phyloP scores from a whole-genome alignment of 768 basidiomycete genomes.

The Mycena galopus region DNA sequence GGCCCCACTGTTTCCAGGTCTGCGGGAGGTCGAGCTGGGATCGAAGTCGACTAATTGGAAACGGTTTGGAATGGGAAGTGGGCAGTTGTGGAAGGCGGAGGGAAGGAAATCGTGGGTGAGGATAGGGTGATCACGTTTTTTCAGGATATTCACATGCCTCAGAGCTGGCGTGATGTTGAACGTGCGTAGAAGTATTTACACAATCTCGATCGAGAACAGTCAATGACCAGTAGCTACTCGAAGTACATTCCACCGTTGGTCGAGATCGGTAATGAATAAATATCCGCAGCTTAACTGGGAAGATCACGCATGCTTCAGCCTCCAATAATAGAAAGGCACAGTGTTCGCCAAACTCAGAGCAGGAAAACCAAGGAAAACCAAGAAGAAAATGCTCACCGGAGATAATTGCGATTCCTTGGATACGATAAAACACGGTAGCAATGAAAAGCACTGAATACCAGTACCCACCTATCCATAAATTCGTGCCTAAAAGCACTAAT shows the following conservation, averaged over 20 bases:
- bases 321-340: background rate
- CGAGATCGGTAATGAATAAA: conserved; percentile 5
- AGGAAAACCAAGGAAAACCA: background rate
- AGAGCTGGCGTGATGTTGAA: background rate
- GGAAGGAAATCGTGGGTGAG: background rate
- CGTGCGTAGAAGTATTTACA: background rate
- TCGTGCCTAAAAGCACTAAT: too few relatives aligned
- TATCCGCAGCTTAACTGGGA: background rate
- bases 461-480: too few relatives aligned
- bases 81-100: conserved; percentile 2
- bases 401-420: background rate
- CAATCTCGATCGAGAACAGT: background rate
- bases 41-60: background rate
- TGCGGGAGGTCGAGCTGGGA: background rate
- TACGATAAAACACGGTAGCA: too few relatives aligned
- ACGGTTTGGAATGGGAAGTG: background rate
- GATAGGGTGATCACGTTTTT: conserved; percentile 1
- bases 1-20: background rate
- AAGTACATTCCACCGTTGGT: conserved; percentile 11
- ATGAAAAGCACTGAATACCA: too few relatives aligned
- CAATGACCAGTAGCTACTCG: background rate
- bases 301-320: conserved; percentile 2
- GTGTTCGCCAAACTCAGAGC: background rate
- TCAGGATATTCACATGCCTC: background rate
- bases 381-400: background rate